Conservation (phyloP, 495 filamentous ascomycete genomes). For the Penicillium nucicola region DNA sequence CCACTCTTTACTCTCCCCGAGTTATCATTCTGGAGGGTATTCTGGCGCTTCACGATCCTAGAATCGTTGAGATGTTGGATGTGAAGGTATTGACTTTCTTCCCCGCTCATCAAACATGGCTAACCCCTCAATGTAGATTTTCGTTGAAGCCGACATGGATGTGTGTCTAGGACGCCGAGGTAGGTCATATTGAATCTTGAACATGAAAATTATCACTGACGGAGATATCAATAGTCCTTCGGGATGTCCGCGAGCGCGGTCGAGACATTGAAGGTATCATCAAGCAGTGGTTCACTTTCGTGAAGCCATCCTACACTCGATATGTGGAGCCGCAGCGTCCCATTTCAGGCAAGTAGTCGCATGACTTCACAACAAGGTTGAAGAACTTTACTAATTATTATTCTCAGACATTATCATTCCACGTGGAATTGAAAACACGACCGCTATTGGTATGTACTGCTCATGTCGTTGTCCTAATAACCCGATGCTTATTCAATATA, state of each 20-base stretch:
- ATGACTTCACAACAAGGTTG: neutral
- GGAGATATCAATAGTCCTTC: constrained; percentile 57
- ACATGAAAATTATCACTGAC: neutral
- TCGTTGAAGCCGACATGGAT: constrained; percentile 93
- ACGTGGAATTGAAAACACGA: constrained; percentile 86
- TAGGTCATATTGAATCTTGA: constrained; percentile 39
- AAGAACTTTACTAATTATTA: constrained; percentile 11
- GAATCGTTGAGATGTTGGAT: constrained; percentile 84
- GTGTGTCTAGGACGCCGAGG: constrained; percentile 89
- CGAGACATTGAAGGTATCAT: constrained; percentile 91
- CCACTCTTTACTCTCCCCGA: constrained; percentile 90
- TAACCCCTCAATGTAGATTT: constrained; percentile 57
- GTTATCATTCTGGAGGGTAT: constrained; percentile 96
- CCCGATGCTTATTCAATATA: constrained; percentile 20
- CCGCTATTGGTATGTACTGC: constrained; percentile 71
- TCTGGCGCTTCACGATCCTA: constrained; percentile 84
- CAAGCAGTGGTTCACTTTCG: constrained; percentile 95
- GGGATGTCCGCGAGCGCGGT: constrained; percentile 81
- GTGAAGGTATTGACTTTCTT: constrained; percentile 62
- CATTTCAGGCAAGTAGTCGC: constrained; percentile 57
- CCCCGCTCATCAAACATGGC: neutral
- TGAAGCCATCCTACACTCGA: constrained; percentile 91
- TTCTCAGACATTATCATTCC: constrained; percentile 85
- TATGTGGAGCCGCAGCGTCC: constrained; percentile 88
- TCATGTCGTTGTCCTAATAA: neutral